Evolutionary conservation across 2,329 filamentous ascomycete genomes (phyloP).

Genomic region (Beauveria australis): DNA sequence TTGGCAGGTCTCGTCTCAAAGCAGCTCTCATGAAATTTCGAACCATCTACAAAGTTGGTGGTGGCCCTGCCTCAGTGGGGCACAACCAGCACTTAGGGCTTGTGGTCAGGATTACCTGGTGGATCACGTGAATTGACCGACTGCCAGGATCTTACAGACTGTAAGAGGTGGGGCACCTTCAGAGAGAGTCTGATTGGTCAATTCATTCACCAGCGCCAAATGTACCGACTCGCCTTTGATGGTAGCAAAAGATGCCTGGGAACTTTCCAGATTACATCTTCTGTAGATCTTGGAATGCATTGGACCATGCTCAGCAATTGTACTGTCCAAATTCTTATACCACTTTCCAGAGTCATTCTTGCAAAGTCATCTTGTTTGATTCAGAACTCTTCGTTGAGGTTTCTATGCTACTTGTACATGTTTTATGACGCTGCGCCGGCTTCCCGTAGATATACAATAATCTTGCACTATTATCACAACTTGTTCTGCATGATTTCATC

Average conservation of each 20-base stretch:
- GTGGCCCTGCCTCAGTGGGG: slow-evolving; percentile 17
- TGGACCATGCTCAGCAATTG: background rate
- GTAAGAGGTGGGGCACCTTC: background rate
- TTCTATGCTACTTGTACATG: slow-evolving; percentile 24
- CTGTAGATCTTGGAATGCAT: background rate
- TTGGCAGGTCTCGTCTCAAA: background rate
- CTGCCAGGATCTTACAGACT: background rate
- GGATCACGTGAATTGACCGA: slow-evolving; percentile 18
- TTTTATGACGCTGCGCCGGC: slow-evolving; percentile 18
- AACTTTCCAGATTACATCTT: background rate
- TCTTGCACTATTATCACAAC: background rate
- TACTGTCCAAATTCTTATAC: background rate
- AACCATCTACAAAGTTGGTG: slow-evolving; percentile 20
- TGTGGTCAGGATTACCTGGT: slow-evolving; percentile 13
- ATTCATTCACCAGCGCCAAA: background rate
- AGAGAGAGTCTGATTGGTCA: background rate
- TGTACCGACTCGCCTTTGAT: background rate
- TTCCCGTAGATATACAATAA: slow-evolving; percentile 19
- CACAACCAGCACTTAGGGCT: slow-evolving; percentile 23
- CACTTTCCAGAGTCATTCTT: background rate
- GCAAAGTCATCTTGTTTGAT: background rate
- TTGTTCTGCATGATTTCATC: slow-evolving; percentile 1
- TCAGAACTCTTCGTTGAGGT: slow-evolving; percentile 15
- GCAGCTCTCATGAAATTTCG: slow-evolving; percentile 1
- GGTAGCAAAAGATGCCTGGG: background rate